Base-by-base conservation (phyloP, 805 yeast species). In the Cyberlindnera mississippiensis region DNA sequence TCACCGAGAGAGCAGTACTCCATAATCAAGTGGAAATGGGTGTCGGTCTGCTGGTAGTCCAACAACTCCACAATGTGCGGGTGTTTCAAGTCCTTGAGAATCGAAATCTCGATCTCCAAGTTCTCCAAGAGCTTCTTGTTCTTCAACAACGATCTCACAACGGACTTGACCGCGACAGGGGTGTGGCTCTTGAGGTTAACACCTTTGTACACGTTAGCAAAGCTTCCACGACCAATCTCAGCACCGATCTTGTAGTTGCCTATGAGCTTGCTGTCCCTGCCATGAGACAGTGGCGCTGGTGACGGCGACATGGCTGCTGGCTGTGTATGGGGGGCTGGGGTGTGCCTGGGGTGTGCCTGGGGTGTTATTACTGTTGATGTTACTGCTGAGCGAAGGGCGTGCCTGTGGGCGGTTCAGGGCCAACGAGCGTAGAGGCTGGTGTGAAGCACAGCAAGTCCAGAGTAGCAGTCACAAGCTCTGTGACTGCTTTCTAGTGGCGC, bases 1-100 rank as follows among this genome's bases (percentile, higher is more conserved):
- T 93, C 99, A 12, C 99, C 99, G 59, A 93, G 69, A 1, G 97
- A 81, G 61, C 99, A 93, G 67, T 88, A 93, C 62, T 93, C 98
- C 97, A 93, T 93, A 14, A 91, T 81, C 48, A 93, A 68, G 60
- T 88, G 91, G 67, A 89, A 87, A 62, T 90, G 87, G 10, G 79
- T 61, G 9, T 78, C 64, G 1, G 96, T 83, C 57, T 87, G 83
- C 45, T 80, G 79, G 58, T 88, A 89, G 57, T 91, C 98, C 45
- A 86, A 65, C 36, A 93, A 68, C 14, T 82, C 82, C 10, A 93
- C 99, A 41, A 93, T 85, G 61, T 93, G 98, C 1, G 96, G 96
- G 57, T 93, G 96, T 52, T 83, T 81, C 68, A 93, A 73, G 41
- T 86, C 80, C 67, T 89, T 89, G 49, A 93, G 70, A 34, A 93